Evolutionary conservation across 2,329 filamentous ascomycete species (phyloP), one percentile per base, ranked within the genome.

Genomic region (Westerdykella sp.): DNA sequence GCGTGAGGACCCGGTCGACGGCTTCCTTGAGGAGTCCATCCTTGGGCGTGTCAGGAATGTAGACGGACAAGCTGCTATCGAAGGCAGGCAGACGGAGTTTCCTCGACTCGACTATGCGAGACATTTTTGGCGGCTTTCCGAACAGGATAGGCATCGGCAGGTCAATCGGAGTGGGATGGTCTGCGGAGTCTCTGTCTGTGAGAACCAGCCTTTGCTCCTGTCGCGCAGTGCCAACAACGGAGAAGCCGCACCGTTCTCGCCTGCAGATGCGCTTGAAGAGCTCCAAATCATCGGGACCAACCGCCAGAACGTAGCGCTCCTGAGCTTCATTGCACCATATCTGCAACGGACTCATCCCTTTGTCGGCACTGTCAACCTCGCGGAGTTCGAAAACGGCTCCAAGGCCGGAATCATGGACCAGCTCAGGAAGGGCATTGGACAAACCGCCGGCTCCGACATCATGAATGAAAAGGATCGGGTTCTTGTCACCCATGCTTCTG

Each of bases 311-410:
- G 59, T 98, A 98, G 65, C 93, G 79, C 69, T 98, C 93, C 65
- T 98, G 93, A 0, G 93, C 88, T 66, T 97, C 91, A 57, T 91
- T 95, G 68, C 93, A 96, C 90, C 91, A 97, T 37, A 98, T 95
- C 64, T 97, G 87, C 45, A 98, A 79, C 15, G 93, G 93, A 59
- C 87, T 95, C 85, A 98, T 91, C 62, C 87, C 85, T 51, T 77
- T 81, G 67, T 97, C 93, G 2, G 87, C 86, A 63, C 81, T 95
- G 63, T 96, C 89, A 31, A 98, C 78, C 60, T 97, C 87, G 50
- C 93, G 83, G n/a, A 98, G 77, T 68, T 98, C 91, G 53, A 98
- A 97, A 37, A 81, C 84, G 40, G 90, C 93, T 43, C 93, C 93
- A 41, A 87, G 84, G 1, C 88, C 88, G 38, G 91, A 89, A 66